Base-by-base conservation (phyloP, 495 filamentous ascomycete genomes). In the Xylaria flabelliformis region DNA sequence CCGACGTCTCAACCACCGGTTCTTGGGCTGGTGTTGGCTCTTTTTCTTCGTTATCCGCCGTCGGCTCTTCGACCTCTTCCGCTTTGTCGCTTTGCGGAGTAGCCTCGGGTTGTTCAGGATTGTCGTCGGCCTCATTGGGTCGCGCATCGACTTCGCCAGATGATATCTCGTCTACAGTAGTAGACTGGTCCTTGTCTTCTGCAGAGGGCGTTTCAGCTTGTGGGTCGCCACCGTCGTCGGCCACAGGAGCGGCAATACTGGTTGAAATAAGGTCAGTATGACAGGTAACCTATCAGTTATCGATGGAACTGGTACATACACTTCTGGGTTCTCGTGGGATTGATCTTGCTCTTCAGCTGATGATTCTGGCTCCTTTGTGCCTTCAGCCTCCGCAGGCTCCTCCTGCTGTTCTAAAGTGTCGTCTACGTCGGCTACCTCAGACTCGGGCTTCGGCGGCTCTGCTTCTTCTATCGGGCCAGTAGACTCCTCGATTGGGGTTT, bases 41-140 rank as follows among this genome's bases (percentile, higher is more conserved):
- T 10, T 73, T 50, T 19, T 63, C 44, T 56, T 64, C 61, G 17
- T 8, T 64, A 4, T 64, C 34, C 13, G 46, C 67, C 7, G 29
- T 48, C 4, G 66, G 42, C 46, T 71, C 74, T 46, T 78, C 64
- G 32, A 26, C 46, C 15, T 26, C 48, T 3, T 69, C 61, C 24
- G 24, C 42, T 36, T 67, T 39, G 1, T 32, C 58, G 29, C 48
- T 46, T 41, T 59, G 58, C 3, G 39, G 19, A 61, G n/a, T 9
- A 48, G 7, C 50, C 19, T 53, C 64, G 4, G 64, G 34, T 21
- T 67, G 32, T 42, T 69, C 73, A 7, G 10, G 13, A 34, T 29
- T 17, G 6, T 26, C 19, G 19, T 58, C 65, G 3, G 42, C 70
- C 24, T 66, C 73, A 3, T 24, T 24, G 10, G 48, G 34, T 41